Conservation (phyloP, 345 rosid genomes). For the Chamaenerion angustifolium region DNA sequence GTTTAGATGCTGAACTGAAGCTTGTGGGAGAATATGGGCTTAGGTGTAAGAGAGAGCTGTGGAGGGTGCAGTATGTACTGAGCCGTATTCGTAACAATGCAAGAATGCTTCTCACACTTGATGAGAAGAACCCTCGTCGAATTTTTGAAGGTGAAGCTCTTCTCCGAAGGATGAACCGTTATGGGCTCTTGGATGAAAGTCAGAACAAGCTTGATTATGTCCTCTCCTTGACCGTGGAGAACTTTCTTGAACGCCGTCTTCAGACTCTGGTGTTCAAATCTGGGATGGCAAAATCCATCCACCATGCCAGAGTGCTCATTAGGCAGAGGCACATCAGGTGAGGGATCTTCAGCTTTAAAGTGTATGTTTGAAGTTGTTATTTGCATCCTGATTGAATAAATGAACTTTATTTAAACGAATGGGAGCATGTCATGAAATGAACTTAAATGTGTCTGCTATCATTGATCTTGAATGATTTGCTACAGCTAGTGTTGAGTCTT, state of each 20-base stretch:
- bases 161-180: conserved; percentile 43
- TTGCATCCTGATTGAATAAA: too few relatives aligned
- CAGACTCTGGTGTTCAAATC: conserved; percentile 52
- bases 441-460: too few relatives aligned
- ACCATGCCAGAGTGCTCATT: conserved; percentile 52
- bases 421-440: too few relatives aligned
- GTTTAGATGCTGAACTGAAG: conserved; percentile 45
- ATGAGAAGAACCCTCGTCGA: conserved; percentile 44
- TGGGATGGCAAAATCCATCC: conserved; percentile 61
- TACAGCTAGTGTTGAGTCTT: too few relatives aligned
- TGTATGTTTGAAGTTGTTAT: too few relatives aligned
- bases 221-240: conserved; percentile 40
- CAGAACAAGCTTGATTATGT: conserved; percentile 62
- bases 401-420: too few relatives aligned
- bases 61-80: conserved; percentile 44
- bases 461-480: too few relatives aligned
- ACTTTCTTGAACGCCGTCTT: conserved; percentile 50
- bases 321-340: conserved; percentile 61
- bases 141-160: conserved; percentile 59
- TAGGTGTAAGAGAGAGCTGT: conserved; percentile 41
- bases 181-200: conserved; percentile 52
- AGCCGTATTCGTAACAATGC: conserved; percentile 47
- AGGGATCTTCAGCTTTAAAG: too few relatives aligned
- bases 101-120: conserved; percentile 37
- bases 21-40: conserved; percentile 43